Conservation (phyloP, 2,329 filamentous ascomycete species). For the Scedosporium boydii region DNA sequence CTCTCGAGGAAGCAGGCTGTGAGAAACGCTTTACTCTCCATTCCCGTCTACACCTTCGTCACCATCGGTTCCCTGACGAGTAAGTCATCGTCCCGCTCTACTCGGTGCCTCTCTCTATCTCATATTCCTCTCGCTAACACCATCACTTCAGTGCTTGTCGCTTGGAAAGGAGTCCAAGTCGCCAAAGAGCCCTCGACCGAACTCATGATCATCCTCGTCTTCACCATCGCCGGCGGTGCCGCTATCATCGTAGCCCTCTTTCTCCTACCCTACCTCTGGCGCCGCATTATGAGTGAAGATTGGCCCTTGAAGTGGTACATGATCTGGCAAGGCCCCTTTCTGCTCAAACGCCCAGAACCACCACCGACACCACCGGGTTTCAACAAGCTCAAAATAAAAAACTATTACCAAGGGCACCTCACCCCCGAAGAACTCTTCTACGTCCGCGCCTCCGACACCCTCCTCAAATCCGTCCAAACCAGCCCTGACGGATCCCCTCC, state of each 20-base stretch:
- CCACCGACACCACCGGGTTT: conserved; percentile 26
- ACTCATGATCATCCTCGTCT: conserved; percentile 24
- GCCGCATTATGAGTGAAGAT: conserved; percentile 39
- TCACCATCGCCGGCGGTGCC: conserved; percentile 32
- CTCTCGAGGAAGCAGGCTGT: conserved; percentile 19
- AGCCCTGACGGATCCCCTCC: not conserved
- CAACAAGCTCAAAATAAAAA: conserved; percentile 31
- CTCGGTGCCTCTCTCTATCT: not conserved
- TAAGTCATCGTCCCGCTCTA: conserved; percentile 11
- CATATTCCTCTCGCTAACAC: not conserved
- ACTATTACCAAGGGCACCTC: conserved; percentile 40
- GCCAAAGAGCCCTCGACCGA: conserved; percentile 13
- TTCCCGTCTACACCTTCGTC: conserved; percentile 27
- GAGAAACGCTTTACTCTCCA: conserved; percentile 22
- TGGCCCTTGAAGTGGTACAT: conserved; percentile 40
- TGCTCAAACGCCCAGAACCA: conserved; percentile 28
- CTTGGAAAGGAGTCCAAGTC: conserved; percentile 28
- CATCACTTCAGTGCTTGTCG: conserved; percentile 36
- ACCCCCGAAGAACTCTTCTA: conserved; percentile 34
- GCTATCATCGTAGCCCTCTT: conserved; percentile 33
- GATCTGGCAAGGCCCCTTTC: conserved; percentile 34
- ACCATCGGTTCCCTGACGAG: conserved; percentile 25
- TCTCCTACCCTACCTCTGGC: conserved; percentile 42
- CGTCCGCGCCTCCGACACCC: conserved; percentile 22
- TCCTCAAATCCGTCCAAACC: conserved; percentile 24